Base-by-base conservation (phyloP, 495 filamentous ascomycete species). In the Neurospora sublineolata region DNA sequence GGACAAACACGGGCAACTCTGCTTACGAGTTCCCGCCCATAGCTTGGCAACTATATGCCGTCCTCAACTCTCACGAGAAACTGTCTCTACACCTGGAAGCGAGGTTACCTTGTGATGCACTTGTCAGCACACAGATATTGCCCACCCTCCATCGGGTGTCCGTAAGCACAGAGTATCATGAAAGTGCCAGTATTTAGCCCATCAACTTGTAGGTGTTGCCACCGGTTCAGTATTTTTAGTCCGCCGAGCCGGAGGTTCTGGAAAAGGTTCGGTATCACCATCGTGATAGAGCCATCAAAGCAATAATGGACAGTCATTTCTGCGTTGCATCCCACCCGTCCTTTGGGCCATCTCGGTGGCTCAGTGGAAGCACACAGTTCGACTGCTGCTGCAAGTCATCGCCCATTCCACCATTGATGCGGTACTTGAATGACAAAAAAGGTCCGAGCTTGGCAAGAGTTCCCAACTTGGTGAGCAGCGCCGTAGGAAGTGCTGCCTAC, bases 151-250 rank as follows among this genome's bases (percentile, higher is more conserved):
- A 64, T 64, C 52, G 27, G 14, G 27, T 33, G 27, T 60, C 3
- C 52, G 52, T 60, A 60, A 60, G 52, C 27, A 60, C 52, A 33
- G 14, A 60, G 14, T 30, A 18, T 27, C 27, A 18, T 33, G 27
- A 18, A 60, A 64, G 52, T 64, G 52, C 23, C 71, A 42, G 12
- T 41, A 68, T 70, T 75, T 72, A 72, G 58, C 74, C 68, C 74
- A 72, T 69, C 73, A 68, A 68, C 37, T 40, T 36, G 36, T 74
- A 16, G 52, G 52, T 33, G 52, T 64, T 36, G 52, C 52, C 52
- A 64, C 52, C 30, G 14, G 3, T 64, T 18, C 38, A 36, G 70
- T 75, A 75, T 75, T 75, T 75, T 75, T 75, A 75, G 74, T 60
- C 72, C 72, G 37, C 46, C 40, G 39, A 64, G 52, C 14, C 52